Evolutionary conservation across 768 basidiomycete species (phyloP).

Genomic region (Russula dissimulans): DNA sequence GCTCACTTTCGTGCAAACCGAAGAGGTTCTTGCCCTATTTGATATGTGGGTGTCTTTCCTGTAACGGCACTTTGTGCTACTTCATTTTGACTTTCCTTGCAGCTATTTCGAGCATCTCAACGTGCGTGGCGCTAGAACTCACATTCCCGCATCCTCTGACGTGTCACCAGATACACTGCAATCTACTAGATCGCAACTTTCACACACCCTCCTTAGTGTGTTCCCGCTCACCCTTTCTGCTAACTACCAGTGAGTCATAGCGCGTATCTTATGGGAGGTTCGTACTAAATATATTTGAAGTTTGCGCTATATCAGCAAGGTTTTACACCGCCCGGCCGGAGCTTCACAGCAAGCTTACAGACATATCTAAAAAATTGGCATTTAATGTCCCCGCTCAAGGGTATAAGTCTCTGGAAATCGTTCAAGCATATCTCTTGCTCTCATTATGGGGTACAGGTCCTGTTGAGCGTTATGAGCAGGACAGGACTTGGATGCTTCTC

Average conservation of each 20-base stretch:
- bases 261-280: constrained; percentile 1
- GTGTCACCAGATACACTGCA: constrained; percentile 55
- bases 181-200: constrained; percentile 76
- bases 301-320: constrained; percentile 90
- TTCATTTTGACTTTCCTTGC: constrained; percentile 11
- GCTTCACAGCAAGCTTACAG: constrained; percentile 67
- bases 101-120: constrained; percentile 74
- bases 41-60: constrained; percentile 54
- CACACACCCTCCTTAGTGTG: constrained; percentile 93
- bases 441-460: constrained; percentile 89
- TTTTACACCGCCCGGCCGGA: constrained; percentile 80
- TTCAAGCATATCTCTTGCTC: constrained; percentile 89
- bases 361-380: constrained; percentile 79
- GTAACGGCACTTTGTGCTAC: neutral
- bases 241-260: constrained; percentile 71
- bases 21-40: constrained; percentile 88
- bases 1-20: constrained; percentile 76
- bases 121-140: constrained; percentile 33
- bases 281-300: constrained; percentile 31
- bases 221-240: constrained; percentile 86
- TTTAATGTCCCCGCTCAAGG: constrained; percentile 80
- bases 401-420: constrained; percentile 90
- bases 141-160: neutral
- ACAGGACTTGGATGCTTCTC: constrained; percentile 84
- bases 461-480: constrained; percentile 93